Evolutionary conservation across 257 asterid genomes (phyloP), one percentile per base, ranked within the genome.

Genomic region (Ballota nigra): DNA sequence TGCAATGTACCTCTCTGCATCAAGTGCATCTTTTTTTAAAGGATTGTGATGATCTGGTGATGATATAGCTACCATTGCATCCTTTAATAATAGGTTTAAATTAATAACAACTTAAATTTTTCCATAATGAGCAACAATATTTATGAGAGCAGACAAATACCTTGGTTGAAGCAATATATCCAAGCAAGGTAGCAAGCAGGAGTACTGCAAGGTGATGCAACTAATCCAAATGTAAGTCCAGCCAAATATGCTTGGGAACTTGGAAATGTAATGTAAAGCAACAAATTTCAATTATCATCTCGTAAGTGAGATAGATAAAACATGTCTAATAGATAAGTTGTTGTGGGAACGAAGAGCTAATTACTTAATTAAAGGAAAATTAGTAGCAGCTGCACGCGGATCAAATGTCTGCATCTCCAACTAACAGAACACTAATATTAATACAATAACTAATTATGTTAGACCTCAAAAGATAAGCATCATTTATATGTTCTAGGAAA

Each of bases 201-300:
- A 26, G 78, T 73, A 56, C 78, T 93, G 86, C 97, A 93, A 40
- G 97, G 98, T 6, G 97, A 93, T 74, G 98, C 98, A 74, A 97
- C 98, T 78, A 93, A 83, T 78, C 97, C 98, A 85, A 93, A 93
- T 68, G 97, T 89, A 57, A 93, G 96, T 41, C 98, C 97, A 12
- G 96, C 98, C 86, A 93, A 83, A 81, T 93, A 93, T 40, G 96
- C 96, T 83, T 93, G 98, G 33, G 87, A 94, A 75, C 97, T 96
- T 93, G 82, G 61, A 45, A 12, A 43, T 68, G 18, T 59, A 41
- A 78, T 15, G 36, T 40, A 33, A n/a, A 49, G 67, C 6, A 56
- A 53, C 9, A 62, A 12, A 64, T 57, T 41, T 75, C 29, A 22
- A 20, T 33, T 65, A 62, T 16, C 58, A 41, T 19, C n/a, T n/a